Evolutionary conservation across 2,329 filamentous ascomycete species (phyloP).

Genomic region (Trichoderma afroharzianum): DNA sequence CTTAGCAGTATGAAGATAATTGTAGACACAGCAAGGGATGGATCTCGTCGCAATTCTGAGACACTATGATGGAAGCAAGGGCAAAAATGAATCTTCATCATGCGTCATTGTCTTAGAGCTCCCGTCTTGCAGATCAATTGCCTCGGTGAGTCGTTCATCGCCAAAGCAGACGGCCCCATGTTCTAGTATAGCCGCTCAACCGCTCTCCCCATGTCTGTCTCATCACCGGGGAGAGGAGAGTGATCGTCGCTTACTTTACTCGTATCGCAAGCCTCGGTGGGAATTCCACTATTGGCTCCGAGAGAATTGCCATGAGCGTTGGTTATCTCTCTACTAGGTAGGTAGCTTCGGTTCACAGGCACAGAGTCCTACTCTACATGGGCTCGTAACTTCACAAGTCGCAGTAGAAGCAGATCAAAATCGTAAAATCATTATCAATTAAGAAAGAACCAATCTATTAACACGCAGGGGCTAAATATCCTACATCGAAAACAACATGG

Average conservation of each 20-base stretch:
- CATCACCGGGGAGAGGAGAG: not conserved
- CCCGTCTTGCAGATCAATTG: not conserved
- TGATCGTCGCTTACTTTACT: conserved; percentile 4
- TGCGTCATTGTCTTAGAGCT: conserved; percentile 1
- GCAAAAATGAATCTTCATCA: not conserved
- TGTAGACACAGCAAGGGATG: not conserved
- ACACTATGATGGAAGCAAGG: not conserved
- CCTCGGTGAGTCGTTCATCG: not conserved
- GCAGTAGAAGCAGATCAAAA: not conserved
- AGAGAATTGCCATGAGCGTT: not conserved
- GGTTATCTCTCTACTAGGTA: not conserved
- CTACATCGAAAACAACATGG: conserved; percentile 17
- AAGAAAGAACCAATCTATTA: conserved; percentile 17
- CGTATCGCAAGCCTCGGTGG: not conserved
- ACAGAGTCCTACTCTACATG: not conserved
- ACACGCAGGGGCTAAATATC: conserved; percentile 16
- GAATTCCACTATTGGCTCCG: not conserved
- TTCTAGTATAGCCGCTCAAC: not conserved
- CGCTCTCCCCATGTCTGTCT: conserved; percentile 9
- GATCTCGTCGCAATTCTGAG: not conserved
- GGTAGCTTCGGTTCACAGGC: not conserved
- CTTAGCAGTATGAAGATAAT: not conserved
- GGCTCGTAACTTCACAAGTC: not conserved
- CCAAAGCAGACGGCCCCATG: not conserved
- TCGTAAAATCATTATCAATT: conserved; percentile 16